Conservation (phyloP, 257 asterid species). For the Gentiana macrophylla region DNA sequence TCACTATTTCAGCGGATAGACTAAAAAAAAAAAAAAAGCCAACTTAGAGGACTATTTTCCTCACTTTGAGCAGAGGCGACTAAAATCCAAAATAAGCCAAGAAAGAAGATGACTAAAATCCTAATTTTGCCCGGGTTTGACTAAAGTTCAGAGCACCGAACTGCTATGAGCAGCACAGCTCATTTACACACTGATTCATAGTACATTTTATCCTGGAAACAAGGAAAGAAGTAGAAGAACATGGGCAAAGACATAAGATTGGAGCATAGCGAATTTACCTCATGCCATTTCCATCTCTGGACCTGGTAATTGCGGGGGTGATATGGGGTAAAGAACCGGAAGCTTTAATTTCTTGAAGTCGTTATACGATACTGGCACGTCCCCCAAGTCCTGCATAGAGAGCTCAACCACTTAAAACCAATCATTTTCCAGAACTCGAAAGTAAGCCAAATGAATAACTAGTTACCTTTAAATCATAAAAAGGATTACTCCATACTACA, state of each 20-base stretch:
- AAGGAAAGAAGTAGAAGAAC: not conserved
- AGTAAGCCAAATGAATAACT: not conserved
- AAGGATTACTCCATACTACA: constrained; percentile 54
- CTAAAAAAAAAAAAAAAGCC: no score
- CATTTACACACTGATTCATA: no score
- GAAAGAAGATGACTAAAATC: no score
- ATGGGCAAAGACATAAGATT: not conserved
- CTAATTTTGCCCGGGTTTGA: no score
- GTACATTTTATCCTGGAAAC: not conserved
- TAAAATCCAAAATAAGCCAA: no score
- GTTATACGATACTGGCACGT: constrained; percentile 47
- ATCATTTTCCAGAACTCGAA: not conserved
- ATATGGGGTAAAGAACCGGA: constrained; percentile 36
- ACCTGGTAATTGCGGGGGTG: constrained; percentile 35
- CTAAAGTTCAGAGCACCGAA: no score
- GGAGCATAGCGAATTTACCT: constrained; percentile 35
- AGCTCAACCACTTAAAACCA: not conserved
- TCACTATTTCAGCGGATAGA: no score
- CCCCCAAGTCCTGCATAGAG: constrained; percentile 37
- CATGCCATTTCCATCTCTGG: constrained; percentile 33
- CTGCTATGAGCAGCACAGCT: no score
- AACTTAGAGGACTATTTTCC: no score
- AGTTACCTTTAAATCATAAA: constrained; percentile 53
- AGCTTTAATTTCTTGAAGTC: constrained; percentile 53
- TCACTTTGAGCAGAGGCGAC: no score